These are phyloP conservation scores for Fusarium liriodendri DNA, from an alignment of 2,329 filamentous ascomycete genomes.

Conservation along the genomic window DNA sequence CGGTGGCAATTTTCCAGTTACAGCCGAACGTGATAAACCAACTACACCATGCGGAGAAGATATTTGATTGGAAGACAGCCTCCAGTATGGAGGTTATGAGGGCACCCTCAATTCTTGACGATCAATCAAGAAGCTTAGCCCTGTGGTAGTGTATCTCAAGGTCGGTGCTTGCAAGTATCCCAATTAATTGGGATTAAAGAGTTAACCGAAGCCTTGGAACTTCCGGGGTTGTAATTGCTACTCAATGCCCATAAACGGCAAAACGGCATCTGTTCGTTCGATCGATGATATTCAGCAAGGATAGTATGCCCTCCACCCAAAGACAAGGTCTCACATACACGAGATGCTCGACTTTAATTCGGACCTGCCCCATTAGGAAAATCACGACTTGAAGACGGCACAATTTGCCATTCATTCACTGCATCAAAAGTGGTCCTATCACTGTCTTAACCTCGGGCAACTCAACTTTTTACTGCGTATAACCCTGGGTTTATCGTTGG, in stretches of 20 bases:
- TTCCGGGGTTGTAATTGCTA: background rate
- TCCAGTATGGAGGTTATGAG: background rate
- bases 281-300: background rate
- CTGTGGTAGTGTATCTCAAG: background rate
- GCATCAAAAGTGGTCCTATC: background rate
- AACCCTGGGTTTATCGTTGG: background rate
- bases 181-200: background rate
- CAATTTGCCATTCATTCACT: background rate
- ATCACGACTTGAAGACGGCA: background rate
- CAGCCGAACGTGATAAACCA: conserved; percentile 17
- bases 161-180: background rate
- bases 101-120: background rate
- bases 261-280: background rate
- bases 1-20: conserved; percentile 16
- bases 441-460: background rate
- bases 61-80: background rate
- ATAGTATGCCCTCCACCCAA: background rate
- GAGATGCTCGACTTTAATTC: background rate
- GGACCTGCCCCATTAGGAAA: background rate
- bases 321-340: background rate
- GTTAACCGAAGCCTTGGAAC: background rate
- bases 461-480: background rate
- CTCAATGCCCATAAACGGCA: background rate
- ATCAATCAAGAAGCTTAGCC: background rate
- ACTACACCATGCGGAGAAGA: conserved; percentile 17